A percentile compares a stretch with the other conserved stretches of the same genome.
phyloP scores from a whole-genome alignment of 139 green algal species.

The Eudorina sp. region DNA sequence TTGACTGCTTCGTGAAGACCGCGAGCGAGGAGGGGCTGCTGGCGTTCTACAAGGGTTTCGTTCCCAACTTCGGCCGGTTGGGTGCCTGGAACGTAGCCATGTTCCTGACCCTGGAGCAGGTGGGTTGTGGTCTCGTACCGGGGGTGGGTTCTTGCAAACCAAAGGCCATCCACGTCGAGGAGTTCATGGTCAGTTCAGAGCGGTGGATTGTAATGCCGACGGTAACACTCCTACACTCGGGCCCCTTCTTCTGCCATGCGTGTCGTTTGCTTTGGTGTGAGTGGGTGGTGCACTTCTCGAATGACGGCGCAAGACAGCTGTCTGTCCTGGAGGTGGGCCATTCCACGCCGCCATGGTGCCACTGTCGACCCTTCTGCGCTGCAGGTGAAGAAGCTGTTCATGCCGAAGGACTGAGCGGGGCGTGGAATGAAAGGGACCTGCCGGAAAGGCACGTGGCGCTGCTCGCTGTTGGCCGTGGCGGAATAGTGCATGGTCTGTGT shows the following conservation, averaged over 20 bases:
- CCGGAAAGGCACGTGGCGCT: neutral
- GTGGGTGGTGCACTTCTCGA: no score
- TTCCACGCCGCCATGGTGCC: neutral
- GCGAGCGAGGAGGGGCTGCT: slow-evolving; percentile 84
- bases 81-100: slow-evolving; percentile 96
- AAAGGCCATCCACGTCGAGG: no score
- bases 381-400: slow-evolving; percentile 57
- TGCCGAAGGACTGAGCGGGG: slow-evolving; percentile 40
- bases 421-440: neutral
- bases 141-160: no score
- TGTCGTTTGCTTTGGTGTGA: no score
- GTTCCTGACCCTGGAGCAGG: slow-evolving; percentile 98
- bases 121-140: no score
- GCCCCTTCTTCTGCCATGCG: no score
- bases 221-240: no score
- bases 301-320: no score
- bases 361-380: neutral
- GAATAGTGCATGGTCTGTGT: neutral
- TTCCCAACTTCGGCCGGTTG: slow-evolving; percentile 92
- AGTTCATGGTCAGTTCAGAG: no score
- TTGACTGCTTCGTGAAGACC: slow-evolving; percentile 97
- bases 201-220: no score
- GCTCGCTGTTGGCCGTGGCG: neutral
- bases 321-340: no score
- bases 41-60: slow-evolving; percentile 98